Percentiles rank a stretch among this genome's conserved stretches.
phyloP scores from a whole-genome alignment of 768 basidiomycete species.

The Nidula microcarpa region DNA sequence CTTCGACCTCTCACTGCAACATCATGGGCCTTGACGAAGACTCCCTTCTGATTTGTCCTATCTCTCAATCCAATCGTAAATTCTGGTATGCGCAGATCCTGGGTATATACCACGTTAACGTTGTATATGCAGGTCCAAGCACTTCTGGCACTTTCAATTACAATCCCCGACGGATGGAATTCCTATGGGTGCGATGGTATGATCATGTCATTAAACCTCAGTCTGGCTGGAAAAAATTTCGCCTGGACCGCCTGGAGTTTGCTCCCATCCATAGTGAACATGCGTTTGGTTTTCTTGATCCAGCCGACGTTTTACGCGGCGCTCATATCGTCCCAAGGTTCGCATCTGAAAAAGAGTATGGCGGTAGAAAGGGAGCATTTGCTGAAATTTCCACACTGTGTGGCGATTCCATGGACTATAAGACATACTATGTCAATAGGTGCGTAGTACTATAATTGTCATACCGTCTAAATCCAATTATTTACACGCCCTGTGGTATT shows the following conservation, averaged over 20 bases:
- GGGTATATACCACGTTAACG: constrained; percentile 7
- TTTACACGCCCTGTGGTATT: not conserved
- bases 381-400: not conserved
- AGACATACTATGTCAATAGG: not conserved
- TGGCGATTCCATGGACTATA: not conserved
- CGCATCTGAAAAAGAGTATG: no score
- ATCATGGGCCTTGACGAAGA: not conserved
- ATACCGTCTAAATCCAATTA: not conserved
- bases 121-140: constrained; percentile 2
- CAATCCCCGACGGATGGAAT: constrained; percentile 1
- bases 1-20: not conserved
- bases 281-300: not conserved
- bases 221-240: not conserved
- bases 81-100: constrained; percentile 4
- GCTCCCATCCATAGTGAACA: not conserved
- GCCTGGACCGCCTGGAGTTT: not conserved
- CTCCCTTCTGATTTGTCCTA: not conserved
- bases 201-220: not conserved
- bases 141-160: not conserved
- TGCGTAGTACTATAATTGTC: not conserved
- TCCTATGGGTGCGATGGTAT: constrained; percentile 12
- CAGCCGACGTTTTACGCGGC: not conserved
- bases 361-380: no score
- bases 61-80: not conserved
- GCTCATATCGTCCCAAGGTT: not conserved